Percentiles rank a stretch among this genome's conserved stretches.
Evolutionary conservation across 768 basidiomycete species (phyloP).

Genomic region (Rhodotorula babjevae): DNA sequence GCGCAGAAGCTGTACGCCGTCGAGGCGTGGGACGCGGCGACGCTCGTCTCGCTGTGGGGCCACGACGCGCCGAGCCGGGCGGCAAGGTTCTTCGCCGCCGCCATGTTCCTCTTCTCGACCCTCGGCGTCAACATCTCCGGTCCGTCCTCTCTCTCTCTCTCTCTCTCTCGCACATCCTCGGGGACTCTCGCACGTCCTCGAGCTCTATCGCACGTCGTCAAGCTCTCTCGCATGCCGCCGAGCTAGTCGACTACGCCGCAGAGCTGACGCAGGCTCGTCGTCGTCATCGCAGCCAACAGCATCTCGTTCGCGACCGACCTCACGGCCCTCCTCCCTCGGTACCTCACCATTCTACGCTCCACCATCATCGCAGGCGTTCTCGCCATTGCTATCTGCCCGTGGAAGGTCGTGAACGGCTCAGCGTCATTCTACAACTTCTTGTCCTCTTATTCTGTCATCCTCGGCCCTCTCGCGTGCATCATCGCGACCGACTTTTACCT

Average conservation of each 20-base stretch:
- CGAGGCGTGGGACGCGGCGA: slow-evolving; percentile 16
- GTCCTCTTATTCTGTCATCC: slow-evolving; percentile 42
- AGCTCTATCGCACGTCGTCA: too few species aligned
- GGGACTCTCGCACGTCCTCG: too few species aligned
- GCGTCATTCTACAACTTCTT: neutral
- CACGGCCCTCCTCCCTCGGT: slow-evolving; percentile 42
- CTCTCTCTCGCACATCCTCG: too few species aligned
- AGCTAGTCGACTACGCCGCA: too few species aligned
- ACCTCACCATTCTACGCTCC: slow-evolving; percentile 45
- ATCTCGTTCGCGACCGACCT: slow-evolving; percentile 44
- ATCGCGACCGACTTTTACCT: slow-evolving; percentile 39
- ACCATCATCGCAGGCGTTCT: slow-evolving; percentile 42
- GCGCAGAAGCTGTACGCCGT: slow-evolving; percentile 8
- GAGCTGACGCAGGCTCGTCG: neutral
- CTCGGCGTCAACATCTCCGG: slow-evolving; percentile 14
- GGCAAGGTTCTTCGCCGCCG: slow-evolving; percentile 10
- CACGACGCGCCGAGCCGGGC: slow-evolving; percentile 15
- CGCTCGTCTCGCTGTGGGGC: slow-evolving; percentile 1
- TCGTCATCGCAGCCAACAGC: slow-evolving; percentile 20
- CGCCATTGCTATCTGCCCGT: slow-evolving; percentile 42
- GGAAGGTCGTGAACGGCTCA: slow-evolving; percentile 43
- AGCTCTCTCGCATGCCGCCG: too few species aligned
- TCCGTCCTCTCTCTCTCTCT: neutral
- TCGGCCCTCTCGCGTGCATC: slow-evolving; percentile 44
- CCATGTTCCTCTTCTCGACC: neutral